Evolutionary conservation across 352 stramenopile species (phyloP).

Genomic region (Thraustochytrium sp.): DNA sequence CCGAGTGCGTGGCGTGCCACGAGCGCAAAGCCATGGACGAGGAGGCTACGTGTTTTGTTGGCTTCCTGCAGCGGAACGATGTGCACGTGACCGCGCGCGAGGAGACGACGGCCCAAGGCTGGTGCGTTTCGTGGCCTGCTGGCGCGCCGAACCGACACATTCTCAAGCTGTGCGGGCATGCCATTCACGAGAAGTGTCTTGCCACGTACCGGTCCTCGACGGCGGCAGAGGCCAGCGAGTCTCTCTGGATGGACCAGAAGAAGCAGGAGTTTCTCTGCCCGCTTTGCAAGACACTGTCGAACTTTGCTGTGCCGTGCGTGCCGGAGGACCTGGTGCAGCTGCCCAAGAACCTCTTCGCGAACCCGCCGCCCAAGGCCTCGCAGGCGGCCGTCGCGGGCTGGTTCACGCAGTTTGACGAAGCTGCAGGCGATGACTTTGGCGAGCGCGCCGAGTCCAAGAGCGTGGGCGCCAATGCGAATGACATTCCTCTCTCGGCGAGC

Average conservation of each 20-base stretch:
- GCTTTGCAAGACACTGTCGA: conserved; percentile 93
- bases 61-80: conserved; percentile 63
- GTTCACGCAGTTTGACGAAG: neutral
- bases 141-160: conserved; percentile 46
- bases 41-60: conserved; percentile 72
- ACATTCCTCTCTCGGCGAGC: no score
- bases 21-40: conserved; percentile 65
- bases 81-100: neutral
- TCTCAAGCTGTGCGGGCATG: conserved; percentile 82
- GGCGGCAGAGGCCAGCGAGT: conserved; percentile 80
- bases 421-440: neutral
- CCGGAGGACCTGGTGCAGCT: neutral
- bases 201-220: conserved; percentile 88
- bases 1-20: conserved; percentile 75
- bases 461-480: no score
- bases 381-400: neutral
- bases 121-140: conserved; percentile 15
- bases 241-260: conserved; percentile 79
- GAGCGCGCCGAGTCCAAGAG: neutral
- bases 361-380: neutral
- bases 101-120: conserved; percentile 5
- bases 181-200: conserved; percentile 87
- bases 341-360: neutral
- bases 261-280: conserved; percentile 94
- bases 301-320: conserved; percentile 80